A percentile compares a stretch with the other conserved stretches of the same genome.
Conservation (phyloP, 345 rosid species). For the Arabidopsis arenosa region DNA sequence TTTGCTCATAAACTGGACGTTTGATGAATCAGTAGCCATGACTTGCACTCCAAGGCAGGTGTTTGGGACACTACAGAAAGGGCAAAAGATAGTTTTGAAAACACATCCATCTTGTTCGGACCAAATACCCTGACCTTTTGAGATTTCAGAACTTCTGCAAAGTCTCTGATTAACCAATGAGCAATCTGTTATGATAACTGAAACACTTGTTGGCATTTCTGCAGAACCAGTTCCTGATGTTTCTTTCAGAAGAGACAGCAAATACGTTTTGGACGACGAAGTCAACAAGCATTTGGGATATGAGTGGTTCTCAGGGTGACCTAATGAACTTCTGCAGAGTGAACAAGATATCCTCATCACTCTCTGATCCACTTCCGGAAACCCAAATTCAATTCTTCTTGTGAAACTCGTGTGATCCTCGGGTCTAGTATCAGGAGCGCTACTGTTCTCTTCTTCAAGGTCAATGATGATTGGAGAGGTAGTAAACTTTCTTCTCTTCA, state of each 20-base stretch:
- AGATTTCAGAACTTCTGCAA: constrained; percentile 45
- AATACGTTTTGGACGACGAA: constrained; percentile 65
- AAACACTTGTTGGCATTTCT: constrained; percentile 51
- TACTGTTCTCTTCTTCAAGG: constrained; percentile 45
- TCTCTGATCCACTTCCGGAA: constrained; percentile 53
- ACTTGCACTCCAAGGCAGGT: constrained; percentile 79
- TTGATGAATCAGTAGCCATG: constrained; percentile 83
- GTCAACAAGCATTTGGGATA: constrained; percentile 57
- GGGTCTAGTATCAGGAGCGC: constrained; percentile 38
- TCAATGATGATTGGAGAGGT: constrained; percentile 46
- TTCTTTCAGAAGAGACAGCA: constrained; percentile 58
- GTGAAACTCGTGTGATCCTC: constrained; percentile 43
- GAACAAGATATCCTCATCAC: constrained; percentile 60
- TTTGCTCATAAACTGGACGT: constrained; percentile 75
- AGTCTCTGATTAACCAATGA: constrained; percentile 65
- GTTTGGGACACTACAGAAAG: constrained; percentile 67
- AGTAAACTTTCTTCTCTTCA: constrained; percentile 60
- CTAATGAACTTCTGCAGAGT: constrained; percentile 66
- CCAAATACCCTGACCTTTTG: constrained; percentile 65
- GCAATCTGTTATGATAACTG: constrained; percentile 62
- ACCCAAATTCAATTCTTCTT: constrained; percentile 62
- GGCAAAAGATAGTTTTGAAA: constrained; percentile 72
- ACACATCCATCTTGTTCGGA: constrained; percentile 90
- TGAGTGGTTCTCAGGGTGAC: constrained; percentile 65
- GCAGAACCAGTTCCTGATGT: constrained; percentile 39